Evolutionary conservation across 2,329 filamentous ascomycete species (phyloP), one percentile per base, ranked within the genome.

Genomic region (Exutisphaerella laricina): DNA sequence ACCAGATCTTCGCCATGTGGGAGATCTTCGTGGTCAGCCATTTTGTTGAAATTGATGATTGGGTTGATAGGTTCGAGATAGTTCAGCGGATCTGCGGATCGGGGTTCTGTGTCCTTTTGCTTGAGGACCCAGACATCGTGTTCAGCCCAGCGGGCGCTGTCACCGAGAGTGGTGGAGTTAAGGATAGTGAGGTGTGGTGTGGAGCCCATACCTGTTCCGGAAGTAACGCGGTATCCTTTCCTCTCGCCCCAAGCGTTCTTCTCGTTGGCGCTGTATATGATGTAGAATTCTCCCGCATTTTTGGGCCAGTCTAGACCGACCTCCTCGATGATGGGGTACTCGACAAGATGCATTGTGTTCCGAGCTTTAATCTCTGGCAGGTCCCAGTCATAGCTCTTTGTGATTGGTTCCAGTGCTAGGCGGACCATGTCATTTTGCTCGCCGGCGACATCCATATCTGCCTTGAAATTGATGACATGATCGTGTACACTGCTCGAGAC

Each of bases 91-190:
- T 75, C 66, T 0, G 70, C 67, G 25, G 62, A 60, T 3, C 62
- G 61, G 1, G 71, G 71, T 57, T 79, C 76, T 0, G 67, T 71
- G 50, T 79, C 74, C 41, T 78, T 72, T 5, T 68, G 72, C 44
- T 64, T 62, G 2, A 73, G 67, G 13, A 77, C 64, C 54, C 70
- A 73, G 4, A 80, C 50, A 54, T 79, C 70, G 48, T 75, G 64
- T 13, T 66, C 67, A 3, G 74, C 70, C 66, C 70, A 79, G 17
- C 64, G 59, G 0, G 67, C 72, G 0, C 72, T 65, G 25, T 72
- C 69, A 8, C 58, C 63, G 1, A 73, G 56, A 10, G 68, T 70
- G 8, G 65, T 68, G 4, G 71, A 75, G 52, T 77, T 67, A 21
- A 66, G 40, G 10, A 75, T 67, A 0, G 74, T 75, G 26, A 78